phyloP scores from a whole-genome alignment of 2,329 filamentous ascomycete species.

The Xylaria arbuscula region DNA sequence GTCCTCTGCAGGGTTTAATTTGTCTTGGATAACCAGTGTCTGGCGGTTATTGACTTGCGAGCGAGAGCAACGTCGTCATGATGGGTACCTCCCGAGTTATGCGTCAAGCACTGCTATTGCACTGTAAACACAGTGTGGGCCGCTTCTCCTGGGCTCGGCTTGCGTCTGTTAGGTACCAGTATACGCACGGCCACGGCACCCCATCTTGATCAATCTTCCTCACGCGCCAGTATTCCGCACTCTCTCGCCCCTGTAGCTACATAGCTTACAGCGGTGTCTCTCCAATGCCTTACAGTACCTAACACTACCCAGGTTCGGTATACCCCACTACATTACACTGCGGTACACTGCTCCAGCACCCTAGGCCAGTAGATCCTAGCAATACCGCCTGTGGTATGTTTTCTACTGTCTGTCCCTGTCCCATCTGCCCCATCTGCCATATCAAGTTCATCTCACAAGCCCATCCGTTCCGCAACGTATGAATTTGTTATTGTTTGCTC shows the following conservation, averaged over 20 bases:
- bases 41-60: conserved; percentile 15
- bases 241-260: conserved; percentile 20
- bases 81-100: not conserved
- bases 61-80: conserved; percentile 12
- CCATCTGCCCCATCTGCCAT: not conserved
- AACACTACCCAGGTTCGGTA: too few species aligned
- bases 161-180: conserved; percentile 4
- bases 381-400: not conserved
- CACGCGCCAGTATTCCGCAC: conserved; percentile 37
- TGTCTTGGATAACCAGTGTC: conserved; percentile 29
- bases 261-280: not conserved
- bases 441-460: not conserved
- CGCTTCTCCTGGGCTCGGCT: not conserved
- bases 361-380: not conserved
- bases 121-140: conserved; percentile 30
- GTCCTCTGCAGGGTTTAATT: conserved; percentile 43
- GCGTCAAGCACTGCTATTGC: conserved; percentile 1
- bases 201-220: conserved; percentile 20
- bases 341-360: not conserved
- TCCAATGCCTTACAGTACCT: too few species aligned
- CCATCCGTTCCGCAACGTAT: not conserved
- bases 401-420: not conserved
- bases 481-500: not conserved
- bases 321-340: not conserved
- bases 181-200: conserved; percentile 18